Percentiles rank a stretch among this genome's conserved stretches.
Evolutionary conservation across 2,329 filamentous ascomycete species (phyloP).

Genomic region (Polychaeton citri): DNA sequence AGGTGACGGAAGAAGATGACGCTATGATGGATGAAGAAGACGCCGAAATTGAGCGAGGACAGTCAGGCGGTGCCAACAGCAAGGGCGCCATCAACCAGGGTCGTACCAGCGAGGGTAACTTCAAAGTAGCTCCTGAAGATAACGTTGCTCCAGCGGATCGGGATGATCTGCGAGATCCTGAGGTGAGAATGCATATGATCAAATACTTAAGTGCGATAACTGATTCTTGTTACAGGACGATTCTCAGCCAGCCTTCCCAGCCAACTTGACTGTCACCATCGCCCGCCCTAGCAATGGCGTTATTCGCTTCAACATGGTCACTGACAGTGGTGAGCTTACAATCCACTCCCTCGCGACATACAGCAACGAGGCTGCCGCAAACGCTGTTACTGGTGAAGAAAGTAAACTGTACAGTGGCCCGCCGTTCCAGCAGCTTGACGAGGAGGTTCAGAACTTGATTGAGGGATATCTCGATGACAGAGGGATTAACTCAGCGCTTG

Average conservation of each 20-base stretch:
- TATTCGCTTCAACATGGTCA: slow-evolving; percentile 72
- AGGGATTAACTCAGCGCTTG: slow-evolving; percentile 74
- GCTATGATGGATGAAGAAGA: slow-evolving; percentile 26
- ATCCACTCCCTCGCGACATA: slow-evolving; percentile 90
- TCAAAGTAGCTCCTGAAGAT: slow-evolving; percentile 44
- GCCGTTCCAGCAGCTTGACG: slow-evolving; percentile 85
- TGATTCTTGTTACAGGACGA: slow-evolving; percentile 26
- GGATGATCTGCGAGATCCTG: slow-evolving; percentile 44
- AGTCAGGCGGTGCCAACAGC: slow-evolving; percentile 43
- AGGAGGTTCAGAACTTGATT: slow-evolving; percentile 83
- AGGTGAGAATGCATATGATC: slow-evolving; percentile 23
- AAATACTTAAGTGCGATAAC: slow-evolving; percentile 1
- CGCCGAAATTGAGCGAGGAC: slow-evolving; percentile 27
- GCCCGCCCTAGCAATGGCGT: slow-evolving; percentile 80
- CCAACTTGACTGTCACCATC: slow-evolving; percentile 71
- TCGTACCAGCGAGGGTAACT: slow-evolving; percentile 35
- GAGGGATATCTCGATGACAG: slow-evolving; percentile 93
- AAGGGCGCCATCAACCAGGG: slow-evolving; percentile 44
- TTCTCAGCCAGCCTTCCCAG: slow-evolving; percentile 54
- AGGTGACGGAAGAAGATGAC: slow-evolving; percentile 40
- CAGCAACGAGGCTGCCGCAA: slow-evolving; percentile 61
- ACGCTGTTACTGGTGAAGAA: slow-evolving; percentile 49
- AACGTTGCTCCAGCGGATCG: slow-evolving; percentile 43
- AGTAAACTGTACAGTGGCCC: slow-evolving; percentile 83
- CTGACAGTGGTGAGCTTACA: slow-evolving; percentile 72